Evolutionary conservation across 305 asterid genomes (phyloP).

Genomic region (Euphrasia arctica): DNA sequence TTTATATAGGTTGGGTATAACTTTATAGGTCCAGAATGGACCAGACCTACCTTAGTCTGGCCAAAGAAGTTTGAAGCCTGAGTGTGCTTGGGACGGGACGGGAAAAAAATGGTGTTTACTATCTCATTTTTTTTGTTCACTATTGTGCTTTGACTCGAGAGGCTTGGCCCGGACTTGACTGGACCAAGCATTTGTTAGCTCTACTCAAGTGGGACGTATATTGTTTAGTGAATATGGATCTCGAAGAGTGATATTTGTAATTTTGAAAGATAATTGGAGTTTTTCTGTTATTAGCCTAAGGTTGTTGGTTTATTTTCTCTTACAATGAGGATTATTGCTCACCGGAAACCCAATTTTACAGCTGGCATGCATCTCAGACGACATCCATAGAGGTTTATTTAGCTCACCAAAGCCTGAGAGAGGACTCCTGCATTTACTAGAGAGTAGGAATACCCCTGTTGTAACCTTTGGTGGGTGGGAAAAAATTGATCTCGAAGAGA

Average conservation of each 20-base stretch:
- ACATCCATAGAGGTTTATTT: conserved; percentile 48
- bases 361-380: conserved; percentile 70
- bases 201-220: neutral
- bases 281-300: neutral
- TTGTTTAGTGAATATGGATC: neutral
- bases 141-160: no score
- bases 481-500: conserved; percentile 70
- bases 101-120: no score
- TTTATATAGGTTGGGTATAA: no score
- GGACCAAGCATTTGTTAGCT: no score
- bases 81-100: no score
- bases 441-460: conserved; percentile 45
- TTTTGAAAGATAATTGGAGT: neutral
- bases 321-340: conserved; percentile 9
- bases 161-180: no score
- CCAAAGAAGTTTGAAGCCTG: no score
- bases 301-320: neutral
- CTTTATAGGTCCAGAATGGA: neutral
- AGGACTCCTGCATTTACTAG: conserved; percentile 58
- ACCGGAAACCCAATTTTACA: conserved; percentile 29
- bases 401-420: conserved; percentile 57
- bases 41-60: neutral
- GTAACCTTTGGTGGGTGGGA: conserved; percentile 64
- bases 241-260: no score
- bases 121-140: no score